phyloP scores from a whole-genome alignment of 2,329 filamentous ascomycete genomes.

The Nothomitra cinnamomea region DNA sequence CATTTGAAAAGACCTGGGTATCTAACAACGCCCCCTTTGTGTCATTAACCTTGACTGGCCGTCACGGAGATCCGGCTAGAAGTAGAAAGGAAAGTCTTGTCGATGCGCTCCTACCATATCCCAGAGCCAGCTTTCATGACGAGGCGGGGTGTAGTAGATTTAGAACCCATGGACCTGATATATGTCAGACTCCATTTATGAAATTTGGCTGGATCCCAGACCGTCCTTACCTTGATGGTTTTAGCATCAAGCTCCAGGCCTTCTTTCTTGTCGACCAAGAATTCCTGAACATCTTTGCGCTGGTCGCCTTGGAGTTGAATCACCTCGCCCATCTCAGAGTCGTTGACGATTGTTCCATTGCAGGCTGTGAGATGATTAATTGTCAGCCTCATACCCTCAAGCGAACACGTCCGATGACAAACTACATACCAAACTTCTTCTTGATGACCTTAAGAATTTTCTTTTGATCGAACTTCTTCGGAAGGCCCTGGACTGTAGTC shows the following conservation, averaged over 20 bases:
- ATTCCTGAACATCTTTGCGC: slow-evolving; percentile 96
- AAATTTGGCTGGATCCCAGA: neutral
- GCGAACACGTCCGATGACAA: neutral
- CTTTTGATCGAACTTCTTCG: slow-evolving; percentile 98
- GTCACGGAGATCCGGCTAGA: neutral
- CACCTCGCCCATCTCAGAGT: slow-evolving; percentile 96
- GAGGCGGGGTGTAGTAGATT: slow-evolving; percentile 11
- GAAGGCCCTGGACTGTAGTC: slow-evolving; percentile 97
- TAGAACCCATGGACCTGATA: slow-evolving; percentile 34
- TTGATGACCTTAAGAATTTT: slow-evolving; percentile 99
- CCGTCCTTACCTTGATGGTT: slow-evolving; percentile 67
- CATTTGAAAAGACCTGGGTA: slow-evolving; percentile 2
- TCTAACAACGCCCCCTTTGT: slow-evolving; percentile 1
- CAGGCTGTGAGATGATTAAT: slow-evolving; percentile 43
- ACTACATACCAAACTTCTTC: slow-evolving; percentile 78
- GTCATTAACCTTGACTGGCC: slow-evolving; percentile 1
- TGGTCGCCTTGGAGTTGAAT: slow-evolving; percentile 99
- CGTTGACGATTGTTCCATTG: slow-evolving; percentile 98
- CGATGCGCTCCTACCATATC: neutral
- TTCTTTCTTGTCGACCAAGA: slow-evolving; percentile 89
- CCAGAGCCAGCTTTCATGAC: neutral
- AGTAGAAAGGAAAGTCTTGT: neutral
- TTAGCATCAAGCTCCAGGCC: slow-evolving; percentile 87
- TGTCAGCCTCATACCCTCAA: slow-evolving; percentile 9
- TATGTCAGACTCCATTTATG: neutral